phyloP scores from a whole-genome alignment of 345 rosid species.

The Syzygium aromaticum region DNA sequence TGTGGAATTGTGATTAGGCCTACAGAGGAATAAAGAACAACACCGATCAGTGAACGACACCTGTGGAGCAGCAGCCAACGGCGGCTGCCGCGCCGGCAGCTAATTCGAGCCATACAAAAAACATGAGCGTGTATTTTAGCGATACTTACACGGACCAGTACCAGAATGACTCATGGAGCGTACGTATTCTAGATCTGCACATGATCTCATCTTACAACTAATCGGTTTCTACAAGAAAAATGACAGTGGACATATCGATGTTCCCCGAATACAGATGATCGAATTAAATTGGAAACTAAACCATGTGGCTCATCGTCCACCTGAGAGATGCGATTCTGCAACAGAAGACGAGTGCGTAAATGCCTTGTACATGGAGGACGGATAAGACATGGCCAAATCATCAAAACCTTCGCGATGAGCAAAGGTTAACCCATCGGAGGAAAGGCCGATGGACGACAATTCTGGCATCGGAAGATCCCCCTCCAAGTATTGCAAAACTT shows the following conservation, averaged over 20 bases:
- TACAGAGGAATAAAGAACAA: not conserved
- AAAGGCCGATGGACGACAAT: not conserved
- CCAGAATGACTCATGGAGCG: not conserved
- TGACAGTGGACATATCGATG: not conserved
- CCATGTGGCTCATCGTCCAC: not conserved
- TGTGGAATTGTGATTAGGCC: not conserved
- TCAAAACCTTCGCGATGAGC: not conserved
- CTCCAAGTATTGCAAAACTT: conserved; percentile 13
- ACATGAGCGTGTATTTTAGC: not conserved
- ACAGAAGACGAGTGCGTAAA: not conserved
- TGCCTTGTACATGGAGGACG: not conserved
- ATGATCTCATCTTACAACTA: not conserved
- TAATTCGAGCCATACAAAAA: not conserved
- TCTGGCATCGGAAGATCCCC: conserved; percentile 1
- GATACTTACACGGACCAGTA: not conserved
- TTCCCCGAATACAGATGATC: not conserved
- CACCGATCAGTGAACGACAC: not conserved
- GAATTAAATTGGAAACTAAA: not conserved
- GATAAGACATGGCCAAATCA: not conserved
- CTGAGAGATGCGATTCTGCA: conserved; percentile 1
- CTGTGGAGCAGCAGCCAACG: not conserved
- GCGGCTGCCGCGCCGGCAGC: not conserved
- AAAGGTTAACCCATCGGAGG: not conserved
- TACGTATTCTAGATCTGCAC: not conserved
- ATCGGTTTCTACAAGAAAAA: not conserved